phyloP scores from a whole-genome alignment of 371 early-diverging fungal species.

The Mucor lusitanicus region DNA sequence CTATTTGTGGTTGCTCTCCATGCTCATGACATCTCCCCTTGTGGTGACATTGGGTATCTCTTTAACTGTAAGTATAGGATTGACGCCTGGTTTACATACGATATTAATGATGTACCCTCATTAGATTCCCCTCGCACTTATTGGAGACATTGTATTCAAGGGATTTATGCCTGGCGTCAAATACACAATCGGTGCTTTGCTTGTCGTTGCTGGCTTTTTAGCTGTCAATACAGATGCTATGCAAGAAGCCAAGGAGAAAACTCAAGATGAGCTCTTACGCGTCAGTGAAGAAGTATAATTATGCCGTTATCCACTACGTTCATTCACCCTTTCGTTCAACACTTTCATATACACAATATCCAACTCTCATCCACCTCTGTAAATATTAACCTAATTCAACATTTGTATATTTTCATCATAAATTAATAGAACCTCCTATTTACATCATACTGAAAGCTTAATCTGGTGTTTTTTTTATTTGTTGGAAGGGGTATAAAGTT shows the following conservation, averaged over 20 bases:
- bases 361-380: neutral
- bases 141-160: conserved; percentile 70
- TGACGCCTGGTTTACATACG: neutral
- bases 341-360: neutral
- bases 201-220: conserved; percentile 67
- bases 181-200: conserved; percentile 64
- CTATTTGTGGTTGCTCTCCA: conserved; percentile 74
- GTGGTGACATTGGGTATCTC: conserved; percentile 77
- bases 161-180: conserved; percentile 50
- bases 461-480: neutral
- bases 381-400: conserved; percentile 10
- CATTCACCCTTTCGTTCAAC: neutral
- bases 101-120: no score
- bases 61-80: conserved; percentile 48
- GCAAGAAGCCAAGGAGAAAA: conserved; percentile 17
- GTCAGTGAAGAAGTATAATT: neutral
- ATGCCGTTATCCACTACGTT: no score
- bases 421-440: neutral
- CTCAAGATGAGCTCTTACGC: neutral
- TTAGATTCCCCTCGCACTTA: conserved; percentile 68
- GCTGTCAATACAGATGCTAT: conserved; percentile 52
- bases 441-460: neutral
- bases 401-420: conserved; percentile 1
- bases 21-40: conserved; percentile 79
- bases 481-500: neutral